Evolutionary conservation across 2,329 filamentous ascomycete genomes (phyloP), one percentile per base, ranked within the genome.

Genomic region (Ceratocystis diversiconidia): DNA sequence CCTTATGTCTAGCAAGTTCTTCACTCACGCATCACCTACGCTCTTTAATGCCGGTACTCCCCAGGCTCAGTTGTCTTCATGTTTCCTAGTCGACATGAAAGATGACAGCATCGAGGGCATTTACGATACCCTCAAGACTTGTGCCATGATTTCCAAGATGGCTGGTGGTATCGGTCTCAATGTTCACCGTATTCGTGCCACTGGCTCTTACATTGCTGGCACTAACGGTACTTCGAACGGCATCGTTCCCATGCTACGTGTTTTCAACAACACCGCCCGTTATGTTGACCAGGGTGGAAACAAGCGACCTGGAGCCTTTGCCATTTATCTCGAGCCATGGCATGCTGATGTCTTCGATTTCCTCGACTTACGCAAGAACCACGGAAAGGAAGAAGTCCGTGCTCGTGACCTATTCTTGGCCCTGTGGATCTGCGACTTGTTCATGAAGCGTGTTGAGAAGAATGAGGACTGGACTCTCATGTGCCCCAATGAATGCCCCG

Each of bases 91-190:
- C 70, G 94, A 97, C 77, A 97, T 99, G 88, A 99, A 97, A 82
- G 92, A 96, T 63, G 94, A 99, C 79, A 96, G 92, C 77, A 99
- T 99, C 73, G 94, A 99, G 71, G 94, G 94, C 71, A 99, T 99
- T 75, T 99, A 99, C 73, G 94, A 99, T 74, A 99, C 94, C 19
- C 84, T 99, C 71, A 99, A 99, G 85, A 97, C 90, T 1, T 99
- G 94, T 78, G 94, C 94, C 71, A 92, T 99, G 90, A 99, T 99
- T 77, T 99, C 94, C 74, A 99, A 99, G 85, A 97, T 94, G 79
- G 94, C 94, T 71, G 94, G 94, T 76, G 94, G 94, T 75, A 97
- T 99, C 75, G 94, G 94, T 72, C 82, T 99, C 70, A 97, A 99
- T 73, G 87, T 92, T 63, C 94, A 99, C 80, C 88, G 92, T 73